Percentiles rank a stretch among this genome's conserved stretches.
Evolutionary conservation across 2,329 filamentous ascomycete genomes (phyloP).

Genomic region (Rhexocercosporidium sp.): DNA sequence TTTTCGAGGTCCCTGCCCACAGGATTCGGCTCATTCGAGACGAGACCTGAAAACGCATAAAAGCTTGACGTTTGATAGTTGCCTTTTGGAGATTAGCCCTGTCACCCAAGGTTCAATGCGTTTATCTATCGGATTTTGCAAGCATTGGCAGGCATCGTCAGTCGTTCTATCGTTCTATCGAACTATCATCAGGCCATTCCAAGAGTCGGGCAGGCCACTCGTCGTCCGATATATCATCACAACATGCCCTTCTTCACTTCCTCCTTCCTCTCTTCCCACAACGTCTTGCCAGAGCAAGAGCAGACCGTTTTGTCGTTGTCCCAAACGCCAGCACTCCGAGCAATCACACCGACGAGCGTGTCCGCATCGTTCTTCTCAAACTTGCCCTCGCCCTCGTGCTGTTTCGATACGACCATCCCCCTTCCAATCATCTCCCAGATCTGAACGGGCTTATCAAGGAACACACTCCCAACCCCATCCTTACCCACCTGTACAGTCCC

Average conservation of each 20-base stretch:
- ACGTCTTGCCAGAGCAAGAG: constrained; percentile 95
- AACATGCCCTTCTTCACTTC: constrained; percentile 91
- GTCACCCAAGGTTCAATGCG: constrained; percentile 11
- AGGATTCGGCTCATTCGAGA: constrained; percentile 30
- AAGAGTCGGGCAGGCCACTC: constrained; percentile 21
- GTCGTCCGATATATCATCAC: constrained; percentile 51
- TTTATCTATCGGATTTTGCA: constrained; percentile 2
- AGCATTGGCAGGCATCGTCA: not conserved
- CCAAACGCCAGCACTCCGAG: constrained; percentile 96
- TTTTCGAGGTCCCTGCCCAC: constrained; percentile 13
- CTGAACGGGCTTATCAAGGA: constrained; percentile 81
- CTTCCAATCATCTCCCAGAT: constrained; percentile 97
- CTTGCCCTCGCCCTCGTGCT: constrained; percentile 62
- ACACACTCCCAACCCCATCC: constrained; percentile 77
- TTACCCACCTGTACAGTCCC: constrained; percentile 77
- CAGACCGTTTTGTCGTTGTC: constrained; percentile 99
- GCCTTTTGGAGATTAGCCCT: constrained; percentile 20
- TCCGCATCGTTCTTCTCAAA: constrained; percentile 77
- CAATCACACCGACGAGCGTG: constrained; percentile 91
- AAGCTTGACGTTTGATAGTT: constrained; percentile 35
- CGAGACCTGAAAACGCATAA: constrained; percentile 32
- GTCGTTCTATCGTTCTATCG: constrained; percentile 3
- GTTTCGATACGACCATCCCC: constrained; percentile 81
- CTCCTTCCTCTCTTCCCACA: constrained; percentile 96
- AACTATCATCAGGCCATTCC: constrained; percentile 24